A percentile compares a stretch with the other conserved stretches of the same genome.
Evolutionary conservation across 1,139 yeast genomes (phyloP).

Genomic region (Diutina rugosa): DNA sequence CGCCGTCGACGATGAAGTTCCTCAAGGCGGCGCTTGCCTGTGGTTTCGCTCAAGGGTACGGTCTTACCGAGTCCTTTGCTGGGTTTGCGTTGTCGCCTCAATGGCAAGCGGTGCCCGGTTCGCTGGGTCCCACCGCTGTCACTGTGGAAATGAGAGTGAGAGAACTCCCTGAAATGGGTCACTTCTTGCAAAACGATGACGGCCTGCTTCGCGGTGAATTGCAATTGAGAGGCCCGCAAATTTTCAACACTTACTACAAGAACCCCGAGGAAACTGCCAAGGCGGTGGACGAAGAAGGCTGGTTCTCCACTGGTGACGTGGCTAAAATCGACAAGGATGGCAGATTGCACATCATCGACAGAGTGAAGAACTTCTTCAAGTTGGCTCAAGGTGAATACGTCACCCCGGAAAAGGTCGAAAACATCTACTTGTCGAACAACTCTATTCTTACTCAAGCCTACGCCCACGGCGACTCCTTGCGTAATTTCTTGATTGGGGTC

Average conservation of each 20-base stretch:
- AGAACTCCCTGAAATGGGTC: conserved; percentile 60
- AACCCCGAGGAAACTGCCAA: conserved; percentile 17
- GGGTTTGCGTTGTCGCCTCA: conserved; percentile 35
- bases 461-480: conserved; percentile 8
- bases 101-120: conserved; percentile 26
- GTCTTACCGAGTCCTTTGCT: conserved; percentile 65
- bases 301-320: conserved; percentile 9
- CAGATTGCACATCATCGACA: conserved; percentile 7
- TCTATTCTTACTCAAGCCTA: conserved; percentile 7
- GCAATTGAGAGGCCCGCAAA: conserved; percentile 14
- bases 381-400: conserved; percentile 10
- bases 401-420: conserved; percentile 9
- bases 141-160: conserved; percentile 45
- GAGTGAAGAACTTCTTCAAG: conserved; percentile 10
- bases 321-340: conserved; percentile 7
- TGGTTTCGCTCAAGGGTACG: conserved; percentile 63
- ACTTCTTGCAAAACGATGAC: conserved; percentile 24
- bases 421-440: conserved; percentile 7
- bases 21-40: conserved; percentile 48
- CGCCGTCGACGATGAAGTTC: conserved; percentile 45
- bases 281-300: conserved; percentile 12
- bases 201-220: background rate
- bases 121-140: conserved; percentile 37
- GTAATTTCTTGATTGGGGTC: conserved; percentile 7
- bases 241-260: conserved; percentile 7